phyloP scores from a whole-genome alignment of 139 green algal species.

The Ulvella scutata region DNA sequence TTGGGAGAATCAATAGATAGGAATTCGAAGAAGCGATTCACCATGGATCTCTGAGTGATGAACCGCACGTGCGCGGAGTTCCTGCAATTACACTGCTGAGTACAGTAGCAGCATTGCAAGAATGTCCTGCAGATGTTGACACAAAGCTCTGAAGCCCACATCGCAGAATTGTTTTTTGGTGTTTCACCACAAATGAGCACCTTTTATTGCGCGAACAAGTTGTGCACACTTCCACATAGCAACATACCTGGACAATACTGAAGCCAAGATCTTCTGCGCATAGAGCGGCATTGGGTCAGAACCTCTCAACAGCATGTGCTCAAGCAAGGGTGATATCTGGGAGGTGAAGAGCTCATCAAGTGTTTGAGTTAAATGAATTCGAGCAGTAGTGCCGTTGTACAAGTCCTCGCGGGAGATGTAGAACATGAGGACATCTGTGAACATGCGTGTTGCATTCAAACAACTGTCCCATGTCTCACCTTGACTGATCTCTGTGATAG shows the following conservation, averaged over 20 bases:
- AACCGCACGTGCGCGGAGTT: too few species aligned
- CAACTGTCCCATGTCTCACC: too few species aligned
- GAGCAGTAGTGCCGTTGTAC: slow-evolving; percentile 6
- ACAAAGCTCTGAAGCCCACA: too few species aligned
- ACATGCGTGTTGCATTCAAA: slow-evolving; percentile 76
- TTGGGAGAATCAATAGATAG: slow-evolving; percentile 69
- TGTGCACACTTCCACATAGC: too few species aligned
- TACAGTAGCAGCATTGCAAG: too few species aligned
- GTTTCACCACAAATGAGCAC: too few species aligned
- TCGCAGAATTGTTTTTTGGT: too few species aligned
- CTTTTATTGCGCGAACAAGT: too few species aligned
- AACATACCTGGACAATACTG: slow-evolving; percentile 15
- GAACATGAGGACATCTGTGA: slow-evolving; percentile 46
- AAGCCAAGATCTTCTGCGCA: slow-evolving; percentile 63
- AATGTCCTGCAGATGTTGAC: too few species aligned
- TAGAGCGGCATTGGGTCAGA: slow-evolving; percentile 83
- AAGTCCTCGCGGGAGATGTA: slow-evolving; percentile 28
- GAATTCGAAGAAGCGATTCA: slow-evolving; percentile 63
- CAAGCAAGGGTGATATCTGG: slow-evolving; percentile 60
- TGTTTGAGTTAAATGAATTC: slow-evolving; percentile 6
- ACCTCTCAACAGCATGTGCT: slow-evolving; percentile 45
- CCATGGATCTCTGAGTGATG: too few species aligned
- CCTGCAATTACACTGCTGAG: too few species aligned
- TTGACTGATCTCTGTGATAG: too few species aligned
- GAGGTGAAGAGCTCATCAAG: slow-evolving; percentile 35